These are phyloP conservation scores for Termitomyces eurrhizus DNA, from an alignment of 768 basidiomycete species.

Conservation along the genomic window DNA sequence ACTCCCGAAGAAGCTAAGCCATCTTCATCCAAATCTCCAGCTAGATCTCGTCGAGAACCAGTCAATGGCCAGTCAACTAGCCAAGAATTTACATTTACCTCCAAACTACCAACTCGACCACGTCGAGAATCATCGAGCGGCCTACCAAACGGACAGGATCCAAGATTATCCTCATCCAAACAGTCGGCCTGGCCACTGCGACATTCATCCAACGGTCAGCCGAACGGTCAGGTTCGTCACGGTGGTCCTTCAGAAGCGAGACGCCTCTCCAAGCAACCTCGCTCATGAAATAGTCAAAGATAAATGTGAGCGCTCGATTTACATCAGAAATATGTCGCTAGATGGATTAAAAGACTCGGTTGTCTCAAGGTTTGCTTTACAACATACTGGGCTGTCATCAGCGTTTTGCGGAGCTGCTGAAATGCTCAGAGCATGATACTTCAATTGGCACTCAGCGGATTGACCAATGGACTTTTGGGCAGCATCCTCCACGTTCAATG, in stretches of 20 bases:
- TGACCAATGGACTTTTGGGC: neutral
- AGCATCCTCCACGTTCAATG: neutral
- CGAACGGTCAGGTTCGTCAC: slow-evolving; percentile 1
- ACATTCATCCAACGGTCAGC: neutral
- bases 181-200: slow-evolving; percentile 26
- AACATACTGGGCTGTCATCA: neutral
- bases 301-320: neutral
- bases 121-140: slow-evolving; percentile 5
- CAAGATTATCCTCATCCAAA: slow-evolving; percentile 20
- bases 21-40: slow-evolving; percentile 19
- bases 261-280: slow-evolving; percentile 2
- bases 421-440: neutral
- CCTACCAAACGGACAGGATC: slow-evolving; percentile 5
- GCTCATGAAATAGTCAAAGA: neutral
- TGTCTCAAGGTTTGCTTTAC: neutral
- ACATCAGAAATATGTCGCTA: neutral
- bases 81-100: neutral
- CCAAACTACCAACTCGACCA: neutral
- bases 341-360: neutral
- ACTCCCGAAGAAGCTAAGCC: slow-evolving; percentile 21
- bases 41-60: slow-evolving; percentile 13
- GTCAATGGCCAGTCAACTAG: slow-evolving; percentile 12
- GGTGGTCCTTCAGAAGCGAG: neutral
- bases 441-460: neutral
- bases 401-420: neutral